These are phyloP conservation scores for Bidens hawaiensis DNA, from an alignment of 140 eudicot genomes.

Conservation along the genomic window DNA sequence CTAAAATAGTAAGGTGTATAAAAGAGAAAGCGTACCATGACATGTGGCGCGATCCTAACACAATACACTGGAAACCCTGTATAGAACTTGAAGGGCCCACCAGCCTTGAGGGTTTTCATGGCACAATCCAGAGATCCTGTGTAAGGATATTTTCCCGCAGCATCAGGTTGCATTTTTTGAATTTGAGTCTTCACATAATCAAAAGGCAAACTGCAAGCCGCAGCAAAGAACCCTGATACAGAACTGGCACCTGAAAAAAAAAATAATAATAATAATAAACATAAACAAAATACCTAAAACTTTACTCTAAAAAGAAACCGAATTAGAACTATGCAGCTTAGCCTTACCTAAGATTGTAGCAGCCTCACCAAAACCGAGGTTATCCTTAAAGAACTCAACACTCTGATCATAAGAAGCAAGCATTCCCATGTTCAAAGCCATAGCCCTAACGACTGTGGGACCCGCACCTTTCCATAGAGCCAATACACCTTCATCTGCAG, in stretches of 20 bases:
- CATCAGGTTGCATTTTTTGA: conserved; percentile 97
- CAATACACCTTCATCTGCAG: conserved; percentile 74
- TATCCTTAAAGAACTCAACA: conserved; percentile 71
- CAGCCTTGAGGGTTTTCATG: conserved; percentile 69
- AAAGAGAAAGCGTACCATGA: conserved; percentile 51
- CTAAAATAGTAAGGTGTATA: not conserved
- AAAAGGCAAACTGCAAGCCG: conserved; percentile 96
- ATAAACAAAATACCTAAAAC: too few species aligned
- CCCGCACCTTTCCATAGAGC: conserved; percentile 93
- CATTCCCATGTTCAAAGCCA: conserved; percentile 97
- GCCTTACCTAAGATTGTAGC: conserved; percentile 69
- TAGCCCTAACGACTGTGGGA: conserved; percentile 93
- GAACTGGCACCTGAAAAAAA: conserved; percentile 66
- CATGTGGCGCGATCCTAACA: conserved; percentile 91
- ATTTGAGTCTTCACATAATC: conserved; percentile 92
- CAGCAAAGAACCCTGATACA: conserved; percentile 90
- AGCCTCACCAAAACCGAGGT: conserved; percentile 74
- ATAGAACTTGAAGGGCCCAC: conserved; percentile 87
- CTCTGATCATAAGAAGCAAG: conserved; percentile 96
- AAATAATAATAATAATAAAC: too few species aligned
- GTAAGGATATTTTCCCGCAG: conserved; percentile 75
- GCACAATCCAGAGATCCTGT: conserved; percentile 82
- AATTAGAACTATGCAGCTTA: not conserved
- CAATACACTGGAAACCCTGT: conserved; percentile 93
- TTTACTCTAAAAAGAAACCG: too few species aligned